phyloP scores from a whole-genome alignment of 306 rosid genomes.

The Argentina anserina region DNA sequence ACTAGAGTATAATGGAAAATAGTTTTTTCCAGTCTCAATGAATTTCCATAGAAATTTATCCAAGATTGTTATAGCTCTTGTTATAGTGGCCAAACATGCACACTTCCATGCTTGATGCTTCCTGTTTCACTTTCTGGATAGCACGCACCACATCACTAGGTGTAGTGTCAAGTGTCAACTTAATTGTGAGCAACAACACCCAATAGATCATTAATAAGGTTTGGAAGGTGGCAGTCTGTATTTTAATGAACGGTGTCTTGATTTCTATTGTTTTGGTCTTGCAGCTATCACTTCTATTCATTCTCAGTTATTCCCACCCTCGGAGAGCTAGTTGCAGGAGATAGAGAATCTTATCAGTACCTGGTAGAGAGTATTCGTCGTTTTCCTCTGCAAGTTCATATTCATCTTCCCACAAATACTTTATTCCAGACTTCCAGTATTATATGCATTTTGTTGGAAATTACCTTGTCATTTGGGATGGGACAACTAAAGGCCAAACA shows the following conservation, averaged over 20 bases:
- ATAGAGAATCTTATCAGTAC: conserved; percentile 87
- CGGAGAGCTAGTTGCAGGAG: conserved; percentile 81
- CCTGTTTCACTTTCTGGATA: background rate
- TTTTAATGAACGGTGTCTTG: background rate
- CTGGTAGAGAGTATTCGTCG: conserved; percentile 89
- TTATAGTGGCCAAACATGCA: no score
- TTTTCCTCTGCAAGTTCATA: conserved; percentile 77
- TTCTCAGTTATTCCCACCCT: conserved; percentile 68
- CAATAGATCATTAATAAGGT: background rate
- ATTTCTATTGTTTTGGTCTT: conserved; percentile 31
- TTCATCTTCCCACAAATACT: conserved; percentile 9
- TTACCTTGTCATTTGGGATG: conserved; percentile 7
- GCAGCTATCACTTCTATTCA: conserved; percentile 76
- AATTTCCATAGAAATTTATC: background rate
- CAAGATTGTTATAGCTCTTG: background rate
- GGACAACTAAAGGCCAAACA: background rate
- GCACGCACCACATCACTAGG: background rate
- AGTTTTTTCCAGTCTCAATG: background rate
- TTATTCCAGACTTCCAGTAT: background rate
- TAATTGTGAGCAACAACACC: background rate
- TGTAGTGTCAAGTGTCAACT: no score
- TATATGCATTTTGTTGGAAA: conserved; percentile 15
- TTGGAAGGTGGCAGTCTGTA: background rate
- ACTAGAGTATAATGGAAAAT: background rate
- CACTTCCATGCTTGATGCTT: background rate